Evolutionary conservation across 768 basidiomycete genomes (phyloP).

Genomic region (Kwoniella pini): DNA sequence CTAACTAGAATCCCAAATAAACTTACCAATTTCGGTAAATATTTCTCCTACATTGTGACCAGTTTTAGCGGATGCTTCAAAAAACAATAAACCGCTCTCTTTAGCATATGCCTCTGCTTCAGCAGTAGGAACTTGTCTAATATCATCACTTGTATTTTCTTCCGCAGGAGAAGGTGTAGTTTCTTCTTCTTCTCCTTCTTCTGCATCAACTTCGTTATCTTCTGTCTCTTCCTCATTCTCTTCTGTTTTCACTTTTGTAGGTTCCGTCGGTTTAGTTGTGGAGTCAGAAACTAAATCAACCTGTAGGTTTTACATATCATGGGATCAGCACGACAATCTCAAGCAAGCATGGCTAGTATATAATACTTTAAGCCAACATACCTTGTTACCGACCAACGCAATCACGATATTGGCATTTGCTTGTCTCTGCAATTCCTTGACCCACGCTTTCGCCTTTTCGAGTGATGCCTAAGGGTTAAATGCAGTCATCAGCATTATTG

Average conservation of each 20-base stretch:
- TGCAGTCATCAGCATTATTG: neutral
- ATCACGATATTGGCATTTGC: conserved; percentile 99
- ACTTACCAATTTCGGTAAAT: conserved; percentile 94
- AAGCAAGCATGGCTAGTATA: neutral
- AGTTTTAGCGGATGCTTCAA: conserved; percentile 89
- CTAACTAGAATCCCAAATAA: too few species aligned
- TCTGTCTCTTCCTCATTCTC: conserved; percentile 56
- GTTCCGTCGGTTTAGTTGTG: conserved; percentile 68
- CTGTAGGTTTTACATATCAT: conserved; percentile 22
- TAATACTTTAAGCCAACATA: conserved; percentile 63
- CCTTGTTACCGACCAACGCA: conserved; percentile 95
- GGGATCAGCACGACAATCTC: too few species aligned
- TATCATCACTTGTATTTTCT: conserved; percentile 19
- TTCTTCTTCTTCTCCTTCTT: conserved; percentile 9
- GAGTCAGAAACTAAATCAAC: conserved; percentile 52
- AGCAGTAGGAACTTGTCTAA: conserved; percentile 83
- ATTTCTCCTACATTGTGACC: conserved; percentile 83
- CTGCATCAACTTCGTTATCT: conserved; percentile 30
- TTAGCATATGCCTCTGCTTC: conserved; percentile 96
- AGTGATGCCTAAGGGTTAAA: conserved; percentile 63
- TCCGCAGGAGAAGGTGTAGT: conserved; percentile 11
- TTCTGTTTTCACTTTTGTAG: conserved; percentile 56
- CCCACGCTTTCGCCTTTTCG: conserved; percentile 99
- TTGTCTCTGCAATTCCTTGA: conserved; percentile 97
- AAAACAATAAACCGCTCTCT: conserved; percentile 91